phyloP scores from a whole-genome alignment of 2,329 filamentous ascomycete species.

The Claviceps sp. region DNA sequence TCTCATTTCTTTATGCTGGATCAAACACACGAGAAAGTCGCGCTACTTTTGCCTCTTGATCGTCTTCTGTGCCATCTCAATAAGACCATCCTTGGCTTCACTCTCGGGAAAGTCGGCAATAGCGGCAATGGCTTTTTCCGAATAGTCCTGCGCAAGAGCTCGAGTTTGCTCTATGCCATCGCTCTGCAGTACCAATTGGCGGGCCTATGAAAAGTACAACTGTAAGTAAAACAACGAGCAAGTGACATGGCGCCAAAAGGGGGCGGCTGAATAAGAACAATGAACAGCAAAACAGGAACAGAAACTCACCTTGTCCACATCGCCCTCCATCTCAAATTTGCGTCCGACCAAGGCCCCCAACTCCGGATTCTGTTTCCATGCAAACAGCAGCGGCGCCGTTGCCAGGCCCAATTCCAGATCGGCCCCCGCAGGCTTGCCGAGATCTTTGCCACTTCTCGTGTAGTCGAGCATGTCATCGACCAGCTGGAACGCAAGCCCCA shows the following conservation, averaged over 20 bases:
- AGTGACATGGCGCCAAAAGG: no score
- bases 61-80: constrained; percentile 91
- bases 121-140: constrained; percentile 74
- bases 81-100: constrained; percentile 79
- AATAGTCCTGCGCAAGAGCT: constrained; percentile 80
- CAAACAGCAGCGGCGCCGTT: constrained; percentile 86
- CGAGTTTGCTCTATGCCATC: constrained; percentile 87
- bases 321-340: constrained; percentile 74
- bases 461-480: constrained; percentile 98
- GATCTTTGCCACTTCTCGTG: constrained; percentile 67
- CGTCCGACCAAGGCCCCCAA: constrained; percentile 79
- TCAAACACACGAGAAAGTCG: not conserved
- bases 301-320: constrained; percentile 61
- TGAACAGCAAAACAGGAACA: not conserved
- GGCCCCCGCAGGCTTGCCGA: constrained; percentile 90
- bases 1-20: not conserved
- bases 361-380: constrained; percentile 80
- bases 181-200: constrained; percentile 68
- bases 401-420: constrained; percentile 88
- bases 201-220: constrained; percentile 45
- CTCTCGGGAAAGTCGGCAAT: constrained; percentile 79
- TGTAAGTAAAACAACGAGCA: not conserved
- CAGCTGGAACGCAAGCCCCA: constrained; percentile 90
- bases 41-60: constrained; percentile 71
- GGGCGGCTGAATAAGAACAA: not conserved